These are phyloP conservation scores for Hanseniaspora thailandica DNA, from an alignment of 805 yeast species.

Conservation along the genomic window DNA sequence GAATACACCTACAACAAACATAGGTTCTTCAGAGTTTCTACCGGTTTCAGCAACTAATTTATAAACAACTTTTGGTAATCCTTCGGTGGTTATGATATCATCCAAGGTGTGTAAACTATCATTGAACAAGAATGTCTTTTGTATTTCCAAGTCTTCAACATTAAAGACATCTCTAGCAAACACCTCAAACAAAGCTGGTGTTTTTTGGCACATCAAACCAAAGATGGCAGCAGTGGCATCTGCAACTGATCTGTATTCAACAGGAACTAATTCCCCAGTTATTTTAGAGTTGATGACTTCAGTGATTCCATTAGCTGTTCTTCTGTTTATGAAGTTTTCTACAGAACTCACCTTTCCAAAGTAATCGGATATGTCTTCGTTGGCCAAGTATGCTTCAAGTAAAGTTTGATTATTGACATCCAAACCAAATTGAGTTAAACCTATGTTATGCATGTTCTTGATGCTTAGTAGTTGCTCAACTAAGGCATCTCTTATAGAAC, in stretches of 20 bases:
- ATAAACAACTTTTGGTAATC: slow-evolving; percentile 61
- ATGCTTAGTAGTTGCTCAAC: slow-evolving; percentile 65
- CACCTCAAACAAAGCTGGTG: background rate
- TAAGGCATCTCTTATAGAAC: slow-evolving; percentile 61
- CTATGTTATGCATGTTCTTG: slow-evolving; percentile 52
- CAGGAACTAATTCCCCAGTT: slow-evolving; percentile 2
- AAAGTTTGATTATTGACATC: slow-evolving; percentile 57
- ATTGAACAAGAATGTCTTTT: slow-evolving; percentile 63
- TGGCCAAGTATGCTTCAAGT: slow-evolving; percentile 52
- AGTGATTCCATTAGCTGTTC: slow-evolving; percentile 5
- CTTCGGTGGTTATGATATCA: slow-evolving; percentile 62
- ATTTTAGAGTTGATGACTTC: slow-evolving; percentile 3
- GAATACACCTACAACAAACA: slow-evolving; percentile 84
- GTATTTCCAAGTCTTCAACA: slow-evolving; percentile 47
- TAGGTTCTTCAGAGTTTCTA: slow-evolving; percentile 68
- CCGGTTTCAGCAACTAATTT: slow-evolving; percentile 90
- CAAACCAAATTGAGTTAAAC: slow-evolving; percentile 71
- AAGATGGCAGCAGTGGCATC: slow-evolving; percentile 6
- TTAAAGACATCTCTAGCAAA: slow-evolving; percentile 23
- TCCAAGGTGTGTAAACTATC: slow-evolving; percentile 80
- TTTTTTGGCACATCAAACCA: slow-evolving; percentile 6
- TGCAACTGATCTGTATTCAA: slow-evolving; percentile 10
- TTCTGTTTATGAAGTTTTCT: slow-evolving; percentile 19
- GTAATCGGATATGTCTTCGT: slow-evolving; percentile 54
- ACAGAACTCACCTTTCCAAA: slow-evolving; percentile 58